Base-by-base conservation (phyloP, 2,329 filamentous ascomycete genomes). In the Pestalotiopsis sp. region DNA sequence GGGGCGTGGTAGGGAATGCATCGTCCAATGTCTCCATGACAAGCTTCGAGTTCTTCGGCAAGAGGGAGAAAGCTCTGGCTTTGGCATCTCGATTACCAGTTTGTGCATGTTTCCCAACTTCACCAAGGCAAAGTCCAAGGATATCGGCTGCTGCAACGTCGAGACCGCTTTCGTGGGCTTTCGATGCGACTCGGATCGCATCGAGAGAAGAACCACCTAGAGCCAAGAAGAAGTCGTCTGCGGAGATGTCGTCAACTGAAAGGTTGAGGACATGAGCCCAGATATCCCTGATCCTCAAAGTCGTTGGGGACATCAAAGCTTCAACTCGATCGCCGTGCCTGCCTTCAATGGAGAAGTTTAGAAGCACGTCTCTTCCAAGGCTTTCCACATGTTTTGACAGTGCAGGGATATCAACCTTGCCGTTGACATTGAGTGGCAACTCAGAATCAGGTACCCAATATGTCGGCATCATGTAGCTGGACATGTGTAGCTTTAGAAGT, bases 381-480 rank as follows among this genome's bases (percentile, higher is more conserved):
- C 49, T 56, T 59, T 68, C 2, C 27, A 67, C 59, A 64, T 58
- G 23, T 67, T 57, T 63, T 27, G 57, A 27, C 49, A 72, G 64
- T 4, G 49, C n/a, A 25, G 68, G 64, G 27, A 68, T 57, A 58
- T 72, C 69, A 25, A 74, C 69, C 63, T 77, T 77, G 14, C 74
- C 74, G 11, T 76, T 76, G 3, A 67, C 64, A 39, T 72, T 77
- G 6, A 70, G 69, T 0, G 76, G 76, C 2, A 77, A 66, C 0
- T 70, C 68, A 0, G 71, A 45, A 2, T 73, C 59, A 0, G 71
- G 70, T 1, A 77, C 36, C 73, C 75, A 76, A 27, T 74, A 70
- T 4, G 49, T 68, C 0, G 76, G 76, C 2, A 76, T 68, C 74
- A 77, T 76, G 64, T 75, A 76, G 3, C 66, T 52, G 17, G 75